Conservation (phyloP, 345 rosid genomes). For the Eucalyptus erythrocorys region DNA sequence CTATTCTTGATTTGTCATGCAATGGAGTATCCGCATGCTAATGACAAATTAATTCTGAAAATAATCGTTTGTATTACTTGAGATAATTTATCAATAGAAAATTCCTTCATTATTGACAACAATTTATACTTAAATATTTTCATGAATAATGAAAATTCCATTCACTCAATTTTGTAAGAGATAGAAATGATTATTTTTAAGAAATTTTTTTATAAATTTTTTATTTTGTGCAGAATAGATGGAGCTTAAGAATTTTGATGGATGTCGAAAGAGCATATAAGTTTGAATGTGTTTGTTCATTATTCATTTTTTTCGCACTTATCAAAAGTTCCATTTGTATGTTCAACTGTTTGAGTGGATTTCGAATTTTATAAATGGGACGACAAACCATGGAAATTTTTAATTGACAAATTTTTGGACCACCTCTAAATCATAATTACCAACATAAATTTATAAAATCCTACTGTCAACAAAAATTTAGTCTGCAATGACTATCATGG, state of each 20-base stretch:
- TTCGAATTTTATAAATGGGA: neutral
- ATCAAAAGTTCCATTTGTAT: neutral
- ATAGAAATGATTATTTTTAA: too few relatives aligned
- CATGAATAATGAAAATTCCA: fast-evolving
- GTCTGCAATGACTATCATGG: neutral
- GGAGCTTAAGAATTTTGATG: neutral
- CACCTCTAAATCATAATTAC: neutral
- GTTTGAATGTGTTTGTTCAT: neutral
- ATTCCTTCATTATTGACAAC: fast-evolving
- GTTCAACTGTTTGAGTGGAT: neutral
- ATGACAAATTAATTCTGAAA: neutral
- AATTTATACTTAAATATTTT: too few relatives aligned
- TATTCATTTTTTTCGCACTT: neutral
- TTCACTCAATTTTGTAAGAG: too few relatives aligned
- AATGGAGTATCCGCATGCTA: neutral
- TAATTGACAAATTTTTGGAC: neutral
- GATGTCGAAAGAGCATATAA: too few relatives aligned
- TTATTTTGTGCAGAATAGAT: too few relatives aligned
- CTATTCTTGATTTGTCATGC: neutral
- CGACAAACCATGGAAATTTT: neutral
- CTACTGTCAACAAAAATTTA: neutral
- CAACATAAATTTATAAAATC: neutral
- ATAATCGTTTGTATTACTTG: too few relatives aligned
- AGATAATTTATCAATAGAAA: too few relatives aligned
- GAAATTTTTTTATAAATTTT: fast-evolving